Percentiles rank a stretch among this genome's conserved stretches.
phyloP scores from a whole-genome alignment of 306 rosid genomes.

The Amphicarpaea edgeworthii region DNA sequence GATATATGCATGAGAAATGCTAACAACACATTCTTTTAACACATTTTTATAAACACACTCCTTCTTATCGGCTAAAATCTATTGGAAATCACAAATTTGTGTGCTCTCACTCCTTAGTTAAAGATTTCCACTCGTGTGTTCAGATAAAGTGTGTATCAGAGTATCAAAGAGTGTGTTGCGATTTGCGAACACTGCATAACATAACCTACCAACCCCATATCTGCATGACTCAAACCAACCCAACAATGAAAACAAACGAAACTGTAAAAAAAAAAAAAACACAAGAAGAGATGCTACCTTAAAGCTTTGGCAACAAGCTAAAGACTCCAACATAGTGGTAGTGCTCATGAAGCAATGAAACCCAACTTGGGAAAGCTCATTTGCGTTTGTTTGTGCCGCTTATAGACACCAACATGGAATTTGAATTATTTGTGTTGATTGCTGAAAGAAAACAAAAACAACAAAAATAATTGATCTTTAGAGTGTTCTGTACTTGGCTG shows the following conservation, averaged over 20 bases:
- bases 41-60: too few species aligned
- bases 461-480: conserved; percentile 18
- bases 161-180: too few species aligned
- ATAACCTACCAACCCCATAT: conserved; percentile 1
- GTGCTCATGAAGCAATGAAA: conserved; percentile 54
- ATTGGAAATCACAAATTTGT: too few species aligned
- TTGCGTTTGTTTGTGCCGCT: conserved; percentile 42
- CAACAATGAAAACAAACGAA: neutral
- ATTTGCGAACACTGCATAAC: neutral
- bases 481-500: conserved; percentile 23
- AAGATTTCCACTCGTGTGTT: too few species aligned
- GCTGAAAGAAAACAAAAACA: conserved; percentile 33
- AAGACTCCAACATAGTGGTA: conserved; percentile 71
- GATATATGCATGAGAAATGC: neutral
- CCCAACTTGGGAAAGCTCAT: conserved; percentile 55
- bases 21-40: too few species aligned
- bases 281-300: conserved; percentile 57
- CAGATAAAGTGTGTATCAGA: too few species aligned
- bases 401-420: conserved; percentile 40
- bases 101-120: too few species aligned
- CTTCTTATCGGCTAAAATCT: too few species aligned
- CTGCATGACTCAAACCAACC: conserved; percentile 26
- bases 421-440: too few species aligned
- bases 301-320: conserved; percentile 65
- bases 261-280: neutral